A percentile compares a stretch with the other conserved stretches of the same genome.
Conservation (phyloP, 2,329 filamentous ascomycete species). For the Xylariales sp. region DNA sequence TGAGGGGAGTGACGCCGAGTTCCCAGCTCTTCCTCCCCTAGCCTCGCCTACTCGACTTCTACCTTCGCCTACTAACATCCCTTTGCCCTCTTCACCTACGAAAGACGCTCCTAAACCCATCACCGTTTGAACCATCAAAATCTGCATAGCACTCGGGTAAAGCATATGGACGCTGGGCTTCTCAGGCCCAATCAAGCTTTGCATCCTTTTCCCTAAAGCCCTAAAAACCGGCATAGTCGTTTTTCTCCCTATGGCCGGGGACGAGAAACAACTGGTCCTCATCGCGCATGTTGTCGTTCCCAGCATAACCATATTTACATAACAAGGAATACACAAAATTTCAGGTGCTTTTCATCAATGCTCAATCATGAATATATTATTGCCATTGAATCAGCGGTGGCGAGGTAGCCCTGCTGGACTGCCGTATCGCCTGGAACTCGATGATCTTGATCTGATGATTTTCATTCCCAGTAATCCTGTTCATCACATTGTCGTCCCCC, state of each 20-base stretch:
- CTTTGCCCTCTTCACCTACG: not conserved
- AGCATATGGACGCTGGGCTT: slow-evolving; percentile 5
- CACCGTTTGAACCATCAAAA: not conserved
- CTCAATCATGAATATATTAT: too few species aligned
- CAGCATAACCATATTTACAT: not conserved
- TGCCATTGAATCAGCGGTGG: too few species aligned
- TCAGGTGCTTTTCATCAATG: slow-evolving; percentile 10
- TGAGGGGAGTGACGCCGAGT: not conserved
- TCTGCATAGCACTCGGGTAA: slow-evolving; percentile 2
- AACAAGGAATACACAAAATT: slow-evolving; percentile 6
- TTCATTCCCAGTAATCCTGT: too few species aligned
- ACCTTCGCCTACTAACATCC: not conserved
- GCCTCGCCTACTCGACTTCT: not conserved
- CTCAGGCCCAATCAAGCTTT: not conserved
- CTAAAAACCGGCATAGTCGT: not conserved
- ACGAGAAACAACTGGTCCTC: not conserved
- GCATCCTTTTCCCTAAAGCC: not conserved
- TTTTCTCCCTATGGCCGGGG: not conserved
- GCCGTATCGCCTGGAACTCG: too few species aligned
- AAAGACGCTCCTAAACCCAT: not conserved
- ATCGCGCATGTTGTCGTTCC: too few species aligned
- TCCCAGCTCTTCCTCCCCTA: slow-evolving; percentile 1
- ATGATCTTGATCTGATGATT: too few species aligned
- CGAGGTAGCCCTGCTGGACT: too few species aligned
- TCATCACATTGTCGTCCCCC: too few species aligned